Evolutionary conservation across 345 rosid genomes (phyloP).

Genomic region (Gossypium anomalum): DNA sequence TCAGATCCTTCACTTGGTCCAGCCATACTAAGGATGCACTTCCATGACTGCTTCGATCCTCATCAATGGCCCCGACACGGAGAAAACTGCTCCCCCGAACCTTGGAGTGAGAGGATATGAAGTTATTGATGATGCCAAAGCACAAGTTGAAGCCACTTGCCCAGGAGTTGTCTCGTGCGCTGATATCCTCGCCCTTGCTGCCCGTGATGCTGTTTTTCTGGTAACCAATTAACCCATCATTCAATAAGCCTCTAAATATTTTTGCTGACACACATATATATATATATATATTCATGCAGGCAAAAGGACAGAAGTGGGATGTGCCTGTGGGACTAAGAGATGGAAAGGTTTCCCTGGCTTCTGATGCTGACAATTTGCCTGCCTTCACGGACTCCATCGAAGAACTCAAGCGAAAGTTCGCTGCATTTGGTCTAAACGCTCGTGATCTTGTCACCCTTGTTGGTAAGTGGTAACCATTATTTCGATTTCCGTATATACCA

Average conservation of each 20-base stretch:
- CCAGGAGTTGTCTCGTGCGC: constrained; percentile 58
- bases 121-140: constrained; percentile 55
- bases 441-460: constrained; percentile 49
- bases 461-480: constrained; percentile 22
- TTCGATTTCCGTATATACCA: no score
- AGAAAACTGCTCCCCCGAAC: constrained; percentile 53
- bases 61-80: constrained; percentile 37
- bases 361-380: constrained; percentile 41
- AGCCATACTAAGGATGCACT: constrained; percentile 30
- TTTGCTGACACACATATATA: not conserved
- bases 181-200: constrained; percentile 49
- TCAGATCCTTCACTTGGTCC: constrained; percentile 2
- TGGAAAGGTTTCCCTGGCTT: constrained; percentile 41
- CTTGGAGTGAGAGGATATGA: constrained; percentile 36
- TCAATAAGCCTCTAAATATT: no score
- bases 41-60: constrained; percentile 58
- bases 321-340: constrained; percentile 57
- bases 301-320: constrained; percentile 35
- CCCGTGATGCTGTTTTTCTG: constrained; percentile 54
- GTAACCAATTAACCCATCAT: constrained; percentile 21
- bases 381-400: constrained; percentile 27
- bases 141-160: constrained; percentile 36
- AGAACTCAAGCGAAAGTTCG: constrained; percentile 9
- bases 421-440: constrained; percentile 30
- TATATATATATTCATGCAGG: constrained; percentile 24